phyloP scores from a whole-genome alignment of 1,284 basidiomycete genomes.

The Irpex sp. region DNA sequence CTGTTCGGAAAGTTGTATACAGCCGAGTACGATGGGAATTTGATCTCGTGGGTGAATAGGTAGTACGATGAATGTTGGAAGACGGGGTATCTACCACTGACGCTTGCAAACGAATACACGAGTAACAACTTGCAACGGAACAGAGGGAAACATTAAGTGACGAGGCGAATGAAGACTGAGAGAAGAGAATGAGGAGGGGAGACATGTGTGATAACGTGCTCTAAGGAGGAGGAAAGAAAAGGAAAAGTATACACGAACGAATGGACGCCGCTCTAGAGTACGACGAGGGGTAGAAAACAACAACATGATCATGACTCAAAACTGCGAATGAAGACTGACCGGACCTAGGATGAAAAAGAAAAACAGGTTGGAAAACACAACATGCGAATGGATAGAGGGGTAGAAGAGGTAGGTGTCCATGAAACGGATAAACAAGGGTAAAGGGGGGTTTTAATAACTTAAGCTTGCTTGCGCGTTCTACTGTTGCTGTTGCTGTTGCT shows the following conservation, averaged over 20 bases:
- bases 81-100: constrained; percentile 6
- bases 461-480: background rate
- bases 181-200: background rate
- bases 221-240: background rate
- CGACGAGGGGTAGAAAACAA: background rate
- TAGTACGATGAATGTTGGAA: background rate
- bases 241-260: constrained; percentile 1
- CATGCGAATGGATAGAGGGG: background rate
- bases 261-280: constrained; percentile 9
- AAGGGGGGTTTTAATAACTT: background rate
- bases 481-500: background rate
- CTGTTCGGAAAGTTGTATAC: background rate
- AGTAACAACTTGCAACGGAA: constrained; percentile 3
- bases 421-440: background rate
- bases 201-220: background rate
- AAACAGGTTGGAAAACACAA: background rate
- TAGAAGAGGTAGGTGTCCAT: background rate
- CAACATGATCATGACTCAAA: background rate
- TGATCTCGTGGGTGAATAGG: no score
- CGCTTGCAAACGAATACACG: background rate
- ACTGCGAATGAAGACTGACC: background rate
- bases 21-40: no score
- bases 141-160: background rate
- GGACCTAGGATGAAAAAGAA: background rate
- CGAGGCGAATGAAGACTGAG: background rate